A percentile compares a stretch with the other conserved stretches of the same genome.
Evolutionary conservation across 352 stramenopile species (phyloP).

Genomic region (Hyaloperonospora brassicae): DNA sequence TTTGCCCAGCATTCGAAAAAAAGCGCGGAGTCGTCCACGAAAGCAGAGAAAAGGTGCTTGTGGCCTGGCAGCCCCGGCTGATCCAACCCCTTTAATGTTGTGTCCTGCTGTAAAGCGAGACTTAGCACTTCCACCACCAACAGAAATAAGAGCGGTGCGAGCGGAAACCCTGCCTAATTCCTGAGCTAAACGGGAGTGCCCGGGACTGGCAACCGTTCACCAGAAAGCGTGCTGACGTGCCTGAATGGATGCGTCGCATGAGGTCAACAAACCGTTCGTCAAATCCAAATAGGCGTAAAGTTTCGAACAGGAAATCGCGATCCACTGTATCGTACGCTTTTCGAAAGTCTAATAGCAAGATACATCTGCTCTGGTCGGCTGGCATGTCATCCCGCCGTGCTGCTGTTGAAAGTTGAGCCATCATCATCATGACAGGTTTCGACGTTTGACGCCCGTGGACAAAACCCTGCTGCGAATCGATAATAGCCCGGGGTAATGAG

Average conservation of each 20-base stretch:
- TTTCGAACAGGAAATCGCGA: no score
- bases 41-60: not conserved
- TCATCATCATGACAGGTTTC: no score
- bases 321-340: no score
- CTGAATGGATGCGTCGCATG: not conserved
- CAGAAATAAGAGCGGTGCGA: not conserved
- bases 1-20: not conserved
- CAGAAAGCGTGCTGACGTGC: not conserved
- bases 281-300: no score
- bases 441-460: no score
- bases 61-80: not conserved
- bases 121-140: not conserved
- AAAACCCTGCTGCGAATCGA: no score
- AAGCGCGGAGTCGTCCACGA: not conserved
- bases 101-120: not conserved
- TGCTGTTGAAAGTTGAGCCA: no score
- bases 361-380: no score
- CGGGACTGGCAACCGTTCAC: not conserved
- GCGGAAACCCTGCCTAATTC: not conserved
- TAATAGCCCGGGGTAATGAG: no score
- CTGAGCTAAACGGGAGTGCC: not conserved
- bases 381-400: no score
- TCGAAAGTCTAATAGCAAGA: no score
- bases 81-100: not conserved
- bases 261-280: no score